Evolutionary conservation across 1,284 basidiomycete species (phyloP).

Genomic region (Trametes polyzona): DNA sequence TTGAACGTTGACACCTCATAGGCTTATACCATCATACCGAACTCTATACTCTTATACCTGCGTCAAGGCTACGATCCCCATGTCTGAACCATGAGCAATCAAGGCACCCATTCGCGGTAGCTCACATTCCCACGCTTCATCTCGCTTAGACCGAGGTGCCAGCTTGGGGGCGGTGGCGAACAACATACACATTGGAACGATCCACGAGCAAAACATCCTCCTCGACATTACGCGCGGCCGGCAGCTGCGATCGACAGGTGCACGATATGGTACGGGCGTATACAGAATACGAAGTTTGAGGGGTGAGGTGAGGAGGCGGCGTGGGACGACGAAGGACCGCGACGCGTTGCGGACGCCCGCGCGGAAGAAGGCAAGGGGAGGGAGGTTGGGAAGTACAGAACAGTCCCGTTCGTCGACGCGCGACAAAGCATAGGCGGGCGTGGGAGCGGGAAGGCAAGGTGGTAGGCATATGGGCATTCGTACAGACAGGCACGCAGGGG

Average conservation of each 20-base stretch:
- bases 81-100: not conserved
- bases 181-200: conserved; percentile 24
- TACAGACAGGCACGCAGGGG: conserved; percentile 2
- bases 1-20: no score
- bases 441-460: not conserved
- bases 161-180: not conserved
- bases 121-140: conserved; percentile 4
- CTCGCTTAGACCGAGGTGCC: not conserved
- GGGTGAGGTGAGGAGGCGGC: not conserved
- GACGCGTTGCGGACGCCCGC: not conserved
- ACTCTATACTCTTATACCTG: no score
- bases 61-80: no score
- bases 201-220: conserved; percentile 22
- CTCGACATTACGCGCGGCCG: no score
- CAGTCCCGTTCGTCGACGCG: not conserved
- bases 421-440: conserved; percentile 2
- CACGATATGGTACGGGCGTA: not conserved
- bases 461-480: conserved; percentile 12
- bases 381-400: not conserved
- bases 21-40: no score
- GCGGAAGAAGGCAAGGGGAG: not conserved
- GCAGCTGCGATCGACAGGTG: conserved; percentile 2
- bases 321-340: not conserved
- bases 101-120: not conserved
- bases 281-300: not conserved